Evolutionary conservation across 306 rosid genomes (phyloP), one percentile per base, ranked within the genome.

Genomic region (Rosa chinensis): DNA sequence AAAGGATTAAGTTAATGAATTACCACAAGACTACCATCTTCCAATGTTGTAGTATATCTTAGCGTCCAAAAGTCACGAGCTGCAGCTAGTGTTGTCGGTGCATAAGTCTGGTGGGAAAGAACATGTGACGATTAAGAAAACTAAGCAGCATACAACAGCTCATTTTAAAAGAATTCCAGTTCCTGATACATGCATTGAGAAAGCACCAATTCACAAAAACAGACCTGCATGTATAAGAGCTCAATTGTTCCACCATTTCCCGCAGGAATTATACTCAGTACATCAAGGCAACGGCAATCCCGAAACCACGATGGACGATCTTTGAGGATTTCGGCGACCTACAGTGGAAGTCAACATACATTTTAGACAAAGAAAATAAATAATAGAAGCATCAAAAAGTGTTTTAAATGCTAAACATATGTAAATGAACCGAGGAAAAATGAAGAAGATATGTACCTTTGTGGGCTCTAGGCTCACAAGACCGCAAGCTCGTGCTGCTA

Each of bases 21-120:
- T 94, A 94, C 99, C 99, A 92, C 99, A 84, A 92, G 92, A 88
- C 99, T 95, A 80, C 97, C 97, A 88, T 95, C 99, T 82, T 95
- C 99, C 88, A 95, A 75, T 70, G 78, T 95, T 4, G 96, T 86
- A 66, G 97, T 91, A 75, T 91, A 95, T 92, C 99, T 86, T 39
- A 95, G 82, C 3, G 95, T 95, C 97, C 97, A 95, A 45, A 91
- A 95, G 87, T 95, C 99, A 4, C 99, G 95, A 18, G 99, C 98
- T 9, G 99, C 97, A 35, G 99, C 99, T 86, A 95, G 78, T 8
- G 99, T 92, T 12, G 99, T 95, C 4, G 99, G 99, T 2, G 99
- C 99, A 80, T 91, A 95, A 6, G 95, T 95, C 99, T 95, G 84
- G 69, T 10, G 35, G 70, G n/a, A 61, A 81, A 18, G 14, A 67